Base-by-base conservation (phyloP, 192 early-diverging fungal genomes). In the Cladochytrium replicatum region DNA sequence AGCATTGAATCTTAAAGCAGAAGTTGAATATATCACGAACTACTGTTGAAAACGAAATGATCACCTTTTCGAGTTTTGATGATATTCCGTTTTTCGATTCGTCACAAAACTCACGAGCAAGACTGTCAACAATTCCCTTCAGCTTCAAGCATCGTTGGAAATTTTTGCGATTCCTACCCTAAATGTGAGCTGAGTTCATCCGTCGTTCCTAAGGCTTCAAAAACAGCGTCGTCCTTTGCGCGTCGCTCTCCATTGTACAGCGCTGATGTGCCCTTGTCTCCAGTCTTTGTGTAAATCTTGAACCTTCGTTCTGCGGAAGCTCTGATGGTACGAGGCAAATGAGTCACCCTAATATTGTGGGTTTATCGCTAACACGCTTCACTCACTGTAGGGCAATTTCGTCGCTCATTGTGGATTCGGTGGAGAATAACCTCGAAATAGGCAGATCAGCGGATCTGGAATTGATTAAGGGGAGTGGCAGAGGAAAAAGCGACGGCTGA, bases 251-350 rank as follows among this genome's bases (percentile, higher is more conserved):
- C 93, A 17, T 84, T 91, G 61, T 77, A 97, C 29, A 97, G 71
- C 0, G 88, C 66, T 0, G 91, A 93, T 7, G 87, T 87, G 40
- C 85, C 88, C 64, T 88, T 86, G 70, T 97, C 93, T 17, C 93
- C 93, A 0, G 90, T 97, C 22, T 85, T 78, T 8, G 93, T 97
- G 69, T 97, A 97, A 29, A 97, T 83, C 43, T 78, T 83, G 46
- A 82, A 34, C 6, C 60, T 37, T 15, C 58, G 55, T n/a, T n/a
- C n/a, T n/a, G n/a, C n/a, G n/a, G n/a, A n/a, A n/a, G n/a, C n/a
- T n/a, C n/a, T n/a, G n/a, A n/a, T n/a, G n/a, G n/a, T n/a, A n/a
- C n/a, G n/a, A n/a, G n/a, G n/a, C n/a, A n/a, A n/a, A n/a, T n/a
- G n/a, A n/a, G n/a, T n/a, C n/a, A n/a, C n/a, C n/a, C n/a, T n/a